These are phyloP conservation scores for Evernia prunastri DNA, from an alignment of 495 filamentous ascomycete species.

Conservation along the genomic window DNA sequence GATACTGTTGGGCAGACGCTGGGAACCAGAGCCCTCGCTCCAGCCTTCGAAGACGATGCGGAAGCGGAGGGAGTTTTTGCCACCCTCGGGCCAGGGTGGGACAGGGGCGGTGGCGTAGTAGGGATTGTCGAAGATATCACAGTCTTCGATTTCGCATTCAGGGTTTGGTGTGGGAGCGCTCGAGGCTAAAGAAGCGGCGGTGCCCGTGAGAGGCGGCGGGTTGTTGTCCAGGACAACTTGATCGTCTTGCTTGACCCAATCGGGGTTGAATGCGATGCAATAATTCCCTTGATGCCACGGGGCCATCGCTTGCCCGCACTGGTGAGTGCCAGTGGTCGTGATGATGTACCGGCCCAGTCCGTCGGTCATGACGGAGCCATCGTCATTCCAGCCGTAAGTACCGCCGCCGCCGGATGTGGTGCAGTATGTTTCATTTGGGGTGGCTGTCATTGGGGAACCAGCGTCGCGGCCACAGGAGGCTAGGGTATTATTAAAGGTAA, in stretches of 20 bases:
- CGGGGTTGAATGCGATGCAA: constrained; percentile 5
- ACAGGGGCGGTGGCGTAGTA: constrained; percentile 12
- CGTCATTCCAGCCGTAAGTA: constrained; percentile 19
- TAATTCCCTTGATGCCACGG: constrained; percentile 5
- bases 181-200: background rate
- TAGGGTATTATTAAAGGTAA: background rate
- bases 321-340: constrained; percentile 13
- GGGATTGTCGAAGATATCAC: constrained; percentile 17
- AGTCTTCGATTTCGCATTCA: constrained; percentile 7
- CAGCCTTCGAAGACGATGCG: constrained; percentile 11
- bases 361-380: constrained; percentile 16
- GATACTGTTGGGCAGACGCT: constrained; percentile 8
- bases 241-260: constrained; percentile 7
- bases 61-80: constrained; percentile 7
- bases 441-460: background rate
- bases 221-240: constrained; percentile 16
- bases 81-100: constrained; percentile 7
- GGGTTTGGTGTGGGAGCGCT: background rate
- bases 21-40: background rate
- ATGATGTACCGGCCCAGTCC: constrained; percentile 12
- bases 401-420: constrained; percentile 21
- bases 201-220: constrained; percentile 9
- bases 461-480: constrained; percentile 14
- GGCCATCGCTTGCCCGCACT: constrained; percentile 18
- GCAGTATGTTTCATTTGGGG: constrained; percentile 12